phyloP scores from a whole-genome alignment of 2,329 filamentous ascomycete species.

The Xylaria polymorpha region DNA sequence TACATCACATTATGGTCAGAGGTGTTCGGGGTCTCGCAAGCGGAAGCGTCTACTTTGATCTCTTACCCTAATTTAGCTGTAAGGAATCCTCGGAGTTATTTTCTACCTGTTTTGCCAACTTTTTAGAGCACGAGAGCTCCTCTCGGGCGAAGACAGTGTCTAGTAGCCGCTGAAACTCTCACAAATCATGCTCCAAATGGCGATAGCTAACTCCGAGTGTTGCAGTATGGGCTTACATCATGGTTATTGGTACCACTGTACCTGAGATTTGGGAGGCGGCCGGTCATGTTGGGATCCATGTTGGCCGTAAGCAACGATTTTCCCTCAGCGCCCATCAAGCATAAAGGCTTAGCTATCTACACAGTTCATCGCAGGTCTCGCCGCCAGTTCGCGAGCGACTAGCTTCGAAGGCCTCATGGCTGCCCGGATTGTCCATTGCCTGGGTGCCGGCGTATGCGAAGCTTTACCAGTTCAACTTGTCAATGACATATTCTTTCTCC shows the following conservation, averaged over 20 bases:
- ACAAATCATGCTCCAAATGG: too few relatives aligned
- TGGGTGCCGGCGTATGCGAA: constrained; percentile 58
- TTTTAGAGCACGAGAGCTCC: too few relatives aligned
- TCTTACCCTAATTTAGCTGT: constrained; percentile 68
- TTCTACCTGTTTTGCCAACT: too few relatives aligned
- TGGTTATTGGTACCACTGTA: constrained; percentile 68
- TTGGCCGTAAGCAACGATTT: constrained; percentile 47
- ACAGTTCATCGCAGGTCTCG: constrained; percentile 56
- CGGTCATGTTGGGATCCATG: constrained; percentile 57
- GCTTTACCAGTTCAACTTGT: constrained; percentile 60
- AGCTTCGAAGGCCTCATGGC: constrained; percentile 55
- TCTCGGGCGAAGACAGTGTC: too few relatives aligned
- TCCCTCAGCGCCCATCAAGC: neutral
- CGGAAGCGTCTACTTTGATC: constrained; percentile 65
- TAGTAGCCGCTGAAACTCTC: too few relatives aligned
- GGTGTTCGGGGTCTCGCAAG: constrained; percentile 62
- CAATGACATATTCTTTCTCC: constrained; percentile 60
- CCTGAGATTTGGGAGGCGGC: constrained; percentile 59
- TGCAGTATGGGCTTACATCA: constrained; percentile 65
- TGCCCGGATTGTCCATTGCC: constrained; percentile 54
- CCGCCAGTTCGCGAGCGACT: constrained; percentile 53
- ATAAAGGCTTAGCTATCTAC: constrained; percentile 4
- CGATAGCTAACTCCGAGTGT: too few relatives aligned
- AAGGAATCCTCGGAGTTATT: too few relatives aligned
- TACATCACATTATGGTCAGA: constrained; percentile 67